Conservation (phyloP, 345 rosid species). For the Citrus inodora region DNA sequence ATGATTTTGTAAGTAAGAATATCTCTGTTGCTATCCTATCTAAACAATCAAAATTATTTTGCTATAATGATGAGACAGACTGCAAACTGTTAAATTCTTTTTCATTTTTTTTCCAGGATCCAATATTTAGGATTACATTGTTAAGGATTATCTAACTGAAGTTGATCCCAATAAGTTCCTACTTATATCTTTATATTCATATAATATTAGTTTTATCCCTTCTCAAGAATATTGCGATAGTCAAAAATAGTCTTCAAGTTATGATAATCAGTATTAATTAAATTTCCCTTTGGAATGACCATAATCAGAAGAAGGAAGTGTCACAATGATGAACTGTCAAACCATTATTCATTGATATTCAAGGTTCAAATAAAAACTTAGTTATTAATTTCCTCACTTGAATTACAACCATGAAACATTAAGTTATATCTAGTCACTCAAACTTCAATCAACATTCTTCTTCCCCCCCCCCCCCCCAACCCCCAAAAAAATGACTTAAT, state of each 20-base stretch:
- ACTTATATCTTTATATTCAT: neutral
- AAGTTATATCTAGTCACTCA: neutral
- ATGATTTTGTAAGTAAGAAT: neutral
- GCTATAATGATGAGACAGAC: too few species aligned
- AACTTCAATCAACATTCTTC: neutral
- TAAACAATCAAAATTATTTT: neutral
- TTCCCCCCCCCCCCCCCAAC: fast-evolving
- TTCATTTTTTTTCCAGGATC: neutral
- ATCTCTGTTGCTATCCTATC: neutral
- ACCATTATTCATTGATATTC: neutral
- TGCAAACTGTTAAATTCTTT: neutral
- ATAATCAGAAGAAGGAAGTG: neutral
- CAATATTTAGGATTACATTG: neutral
- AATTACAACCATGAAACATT: neutral
- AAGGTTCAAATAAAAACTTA: too few species aligned
- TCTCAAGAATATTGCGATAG: neutral
- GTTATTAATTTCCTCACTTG: neutral
- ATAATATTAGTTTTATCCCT: neutral
- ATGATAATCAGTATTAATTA: neutral
- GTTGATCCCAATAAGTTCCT: neutral
- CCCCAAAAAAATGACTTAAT: neutral
- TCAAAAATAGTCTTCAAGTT: neutral
- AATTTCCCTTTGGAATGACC: neutral
- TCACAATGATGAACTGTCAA: neutral
- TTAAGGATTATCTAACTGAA: neutral